These are phyloP conservation scores for Penicillium odoratum DNA, from an alignment of 495 filamentous ascomycete species.

Conservation along the genomic window DNA sequence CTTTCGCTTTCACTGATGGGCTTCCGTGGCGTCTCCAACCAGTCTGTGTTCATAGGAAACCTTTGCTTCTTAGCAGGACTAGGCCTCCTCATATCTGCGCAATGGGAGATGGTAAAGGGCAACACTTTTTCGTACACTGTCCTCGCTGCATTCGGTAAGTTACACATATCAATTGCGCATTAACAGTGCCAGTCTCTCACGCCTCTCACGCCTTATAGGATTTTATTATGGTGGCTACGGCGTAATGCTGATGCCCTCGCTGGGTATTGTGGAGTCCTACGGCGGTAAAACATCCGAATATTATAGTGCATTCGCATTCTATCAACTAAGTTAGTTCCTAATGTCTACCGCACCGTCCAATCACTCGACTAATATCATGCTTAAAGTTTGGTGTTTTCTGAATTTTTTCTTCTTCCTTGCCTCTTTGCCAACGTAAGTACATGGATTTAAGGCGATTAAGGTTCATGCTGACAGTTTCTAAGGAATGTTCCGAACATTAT, in stretches of 20 bases:
- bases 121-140: constrained; percentile 17
- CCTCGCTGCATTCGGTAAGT: constrained; percentile 26
- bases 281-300: constrained; percentile 8
- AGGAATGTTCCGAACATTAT: no score
- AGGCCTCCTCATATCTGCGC: constrained; percentile 15
- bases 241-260: constrained; percentile 20
- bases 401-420: no score
- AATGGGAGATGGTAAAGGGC: constrained; percentile 18
- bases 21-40: constrained; percentile 9
- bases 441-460: no score
- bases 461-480: no score
- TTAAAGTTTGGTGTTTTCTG: no score
- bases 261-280: constrained; percentile 25
- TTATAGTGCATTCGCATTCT: no score
- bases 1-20: constrained; percentile 16
- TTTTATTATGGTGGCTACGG: constrained; percentile 27
- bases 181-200: no score
- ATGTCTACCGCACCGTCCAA: no score
- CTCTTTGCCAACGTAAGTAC: no score
- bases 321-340: no score
- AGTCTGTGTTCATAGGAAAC: constrained; percentile 15
- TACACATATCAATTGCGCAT: no score
- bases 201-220: constrained; percentile 8
- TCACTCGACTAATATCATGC: no score
- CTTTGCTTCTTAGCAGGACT: constrained; percentile 14